phyloP scores from a whole-genome alignment of 257 asterid genomes.

The Primulina huaijiensis region DNA sequence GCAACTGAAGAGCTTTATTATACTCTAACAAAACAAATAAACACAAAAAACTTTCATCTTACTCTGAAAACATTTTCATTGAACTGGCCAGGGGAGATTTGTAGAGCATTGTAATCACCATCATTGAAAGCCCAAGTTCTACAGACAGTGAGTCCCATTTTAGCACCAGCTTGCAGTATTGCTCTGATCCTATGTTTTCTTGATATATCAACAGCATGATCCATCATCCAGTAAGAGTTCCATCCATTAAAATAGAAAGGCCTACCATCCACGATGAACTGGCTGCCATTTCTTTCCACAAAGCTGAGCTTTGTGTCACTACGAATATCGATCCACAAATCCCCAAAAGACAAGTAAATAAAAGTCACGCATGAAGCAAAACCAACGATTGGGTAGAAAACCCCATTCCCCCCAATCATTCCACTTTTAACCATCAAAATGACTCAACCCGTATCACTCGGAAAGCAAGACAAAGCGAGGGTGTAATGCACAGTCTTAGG shows the following conservation, averaged over 20 bases:
- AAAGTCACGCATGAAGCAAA: slow-evolving; percentile 77
- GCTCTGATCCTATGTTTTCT: slow-evolving; percentile 57
- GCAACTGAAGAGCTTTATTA: slow-evolving; percentile 13
- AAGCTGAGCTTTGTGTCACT: slow-evolving; percentile 53
- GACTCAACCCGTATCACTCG: not conserved
- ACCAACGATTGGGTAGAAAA: slow-evolving; percentile 81
- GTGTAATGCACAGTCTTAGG: not conserved
- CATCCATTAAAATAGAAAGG: slow-evolving; percentile 91
- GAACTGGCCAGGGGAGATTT: slow-evolving; percentile 81
- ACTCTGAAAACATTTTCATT: slow-evolving; percentile 85
- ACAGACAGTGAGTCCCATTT: slow-evolving; percentile 95
- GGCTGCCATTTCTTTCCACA: slow-evolving; percentile 95
- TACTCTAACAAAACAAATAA: slow-evolving; percentile 19
- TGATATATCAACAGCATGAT: slow-evolving; percentile 72
- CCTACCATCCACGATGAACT: slow-evolving; percentile 78
- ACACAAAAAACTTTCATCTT: slow-evolving; percentile 30
- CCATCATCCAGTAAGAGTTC: slow-evolving; percentile 99
- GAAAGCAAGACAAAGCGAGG: slow-evolving; percentile 18
- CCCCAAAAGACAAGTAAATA: slow-evolving; percentile 84
- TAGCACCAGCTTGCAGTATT: slow-evolving; percentile 82
- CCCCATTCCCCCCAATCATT: slow-evolving; percentile 69
- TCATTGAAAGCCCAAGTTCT: slow-evolving; percentile 99
- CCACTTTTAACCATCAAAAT: slow-evolving; percentile 42
- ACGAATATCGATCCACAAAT: slow-evolving; percentile 49
- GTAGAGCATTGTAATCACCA: slow-evolving; percentile 91